Conservation (phyloP, 345 rosid species). For the Citrus australasica region DNA sequence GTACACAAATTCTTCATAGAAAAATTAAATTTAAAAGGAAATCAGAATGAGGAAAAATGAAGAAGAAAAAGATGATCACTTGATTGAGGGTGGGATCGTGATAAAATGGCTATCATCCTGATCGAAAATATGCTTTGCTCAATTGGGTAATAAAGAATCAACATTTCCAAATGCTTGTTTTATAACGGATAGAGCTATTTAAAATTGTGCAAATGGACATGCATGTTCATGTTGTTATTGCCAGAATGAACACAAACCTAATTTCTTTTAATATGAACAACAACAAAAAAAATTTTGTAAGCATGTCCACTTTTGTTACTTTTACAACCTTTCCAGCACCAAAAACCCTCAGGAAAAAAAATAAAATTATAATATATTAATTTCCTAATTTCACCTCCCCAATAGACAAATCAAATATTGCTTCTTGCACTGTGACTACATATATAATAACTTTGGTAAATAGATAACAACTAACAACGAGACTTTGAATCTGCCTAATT, state of each 20-base stretch:
- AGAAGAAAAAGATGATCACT: neutral
- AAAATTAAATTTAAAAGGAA: neutral
- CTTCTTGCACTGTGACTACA: constrained; percentile 3
- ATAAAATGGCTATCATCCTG: neutral
- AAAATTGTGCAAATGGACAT: neutral
- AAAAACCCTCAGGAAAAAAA: neutral
- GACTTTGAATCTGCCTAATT: constrained; percentile 4
- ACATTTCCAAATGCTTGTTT: constrained; percentile 8
- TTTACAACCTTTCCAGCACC: neutral
- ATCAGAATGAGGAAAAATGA: neutral
- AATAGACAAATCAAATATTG: neutral
- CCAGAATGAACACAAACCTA: constrained; percentile 12
- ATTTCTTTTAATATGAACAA: constrained; percentile 10
- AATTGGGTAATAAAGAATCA: neutral
- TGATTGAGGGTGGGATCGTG: neutral
- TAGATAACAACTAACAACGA: constrained; percentile 28
- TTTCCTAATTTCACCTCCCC: neutral
- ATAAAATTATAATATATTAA: neutral
- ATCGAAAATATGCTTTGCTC: neutral
- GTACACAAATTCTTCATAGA: neutral
- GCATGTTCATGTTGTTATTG: neutral
- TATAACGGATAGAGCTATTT: neutral
- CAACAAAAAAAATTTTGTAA: neutral
- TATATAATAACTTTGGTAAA: constrained; percentile 9
- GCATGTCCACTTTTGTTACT: neutral